These are phyloP conservation scores for Neophaeococcomyces aloes DNA, from an alignment of 2,329 filamentous ascomycete genomes.

Conservation along the genomic window DNA sequence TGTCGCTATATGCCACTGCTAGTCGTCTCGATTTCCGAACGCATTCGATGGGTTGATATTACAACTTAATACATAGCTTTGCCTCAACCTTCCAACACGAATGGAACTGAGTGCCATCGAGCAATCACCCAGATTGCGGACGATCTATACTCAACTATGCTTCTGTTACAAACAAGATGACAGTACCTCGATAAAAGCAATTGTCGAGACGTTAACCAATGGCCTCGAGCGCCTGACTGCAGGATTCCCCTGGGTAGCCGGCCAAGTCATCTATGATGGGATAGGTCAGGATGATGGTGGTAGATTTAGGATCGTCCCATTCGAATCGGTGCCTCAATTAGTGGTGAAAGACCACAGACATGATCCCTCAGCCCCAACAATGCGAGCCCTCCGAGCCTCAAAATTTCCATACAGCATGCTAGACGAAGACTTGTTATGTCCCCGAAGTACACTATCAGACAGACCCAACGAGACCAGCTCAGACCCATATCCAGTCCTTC, in stretches of 20 bases:
- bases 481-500: constrained; percentile 29
- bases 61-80: too few species aligned
- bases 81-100: too few species aligned
- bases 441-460: constrained; percentile 35
- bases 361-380: constrained; percentile 28
- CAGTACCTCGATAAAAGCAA: constrained; percentile 15
- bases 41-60: too few species aligned
- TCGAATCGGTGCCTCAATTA: constrained; percentile 26
- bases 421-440: constrained; percentile 35
- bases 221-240: constrained; percentile 32
- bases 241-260: constrained; percentile 40
- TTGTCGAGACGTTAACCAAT: constrained; percentile 25
- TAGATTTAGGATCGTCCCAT: constrained; percentile 31
- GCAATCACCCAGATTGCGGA: too few species aligned
- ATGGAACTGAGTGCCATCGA: too few species aligned
- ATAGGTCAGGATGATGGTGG: constrained; percentile 24
- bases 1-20: too few species aligned
- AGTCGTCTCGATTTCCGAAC: too few species aligned
- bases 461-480: constrained; percentile 17
- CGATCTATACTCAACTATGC: constrained; percentile 29
- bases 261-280: constrained; percentile 32
- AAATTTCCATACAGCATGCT: constrained; percentile 41
- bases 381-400: constrained; percentile 29
- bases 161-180: constrained; percentile 30
- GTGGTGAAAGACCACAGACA: constrained; percentile 36